phyloP scores from a whole-genome alignment of 2,329 filamentous ascomycete genomes.

The Fusarium bactridioides region DNA sequence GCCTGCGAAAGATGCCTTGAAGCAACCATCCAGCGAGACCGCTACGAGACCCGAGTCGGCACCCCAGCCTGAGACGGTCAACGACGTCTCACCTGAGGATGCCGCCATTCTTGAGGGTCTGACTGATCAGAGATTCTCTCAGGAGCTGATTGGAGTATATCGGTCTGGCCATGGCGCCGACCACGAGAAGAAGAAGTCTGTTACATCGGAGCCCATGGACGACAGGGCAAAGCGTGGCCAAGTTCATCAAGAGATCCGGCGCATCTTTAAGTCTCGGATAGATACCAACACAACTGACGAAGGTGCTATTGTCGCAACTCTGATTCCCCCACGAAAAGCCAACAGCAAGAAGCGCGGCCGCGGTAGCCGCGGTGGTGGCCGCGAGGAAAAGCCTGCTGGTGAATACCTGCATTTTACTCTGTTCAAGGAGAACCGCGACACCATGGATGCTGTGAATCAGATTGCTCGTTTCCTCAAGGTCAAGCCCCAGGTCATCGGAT shows the following conservation, averaged over 20 bases:
- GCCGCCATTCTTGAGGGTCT: constrained; percentile 50
- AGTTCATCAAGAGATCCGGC: constrained; percentile 72
- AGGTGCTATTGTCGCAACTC: constrained; percentile 71
- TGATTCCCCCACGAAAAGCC: constrained; percentile 59
- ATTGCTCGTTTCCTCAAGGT: constrained; percentile 77
- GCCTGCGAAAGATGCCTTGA: constrained; percentile 21
- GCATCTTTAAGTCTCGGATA: constrained; percentile 79
- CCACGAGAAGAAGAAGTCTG: constrained; percentile 42
- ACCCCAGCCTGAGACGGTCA: constrained; percentile 27
- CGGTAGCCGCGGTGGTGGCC: constrained; percentile 34
- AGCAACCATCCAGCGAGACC: constrained; percentile 29
- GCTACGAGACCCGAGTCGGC: constrained; percentile 19
- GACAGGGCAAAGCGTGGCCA: constrained; percentile 56
- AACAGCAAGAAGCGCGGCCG: constrained; percentile 43
- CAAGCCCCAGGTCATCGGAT: constrained; percentile 76
- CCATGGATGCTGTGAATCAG: constrained; percentile 86
- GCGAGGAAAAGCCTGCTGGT: constrained; percentile 57
- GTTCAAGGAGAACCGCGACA: constrained; percentile 97
- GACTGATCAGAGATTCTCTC: constrained; percentile 50
- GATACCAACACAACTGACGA: constrained; percentile 73
- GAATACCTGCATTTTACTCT: constrained; percentile 90
- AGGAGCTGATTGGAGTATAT: constrained; percentile 54
- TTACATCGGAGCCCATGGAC: constrained; percentile 52
- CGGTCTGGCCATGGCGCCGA: constrained; percentile 46
- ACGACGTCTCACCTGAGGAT: constrained; percentile 46